Base-by-base conservation (phyloP, 805 yeast genomes). In the Schwanniomyces polymorphus region DNA sequence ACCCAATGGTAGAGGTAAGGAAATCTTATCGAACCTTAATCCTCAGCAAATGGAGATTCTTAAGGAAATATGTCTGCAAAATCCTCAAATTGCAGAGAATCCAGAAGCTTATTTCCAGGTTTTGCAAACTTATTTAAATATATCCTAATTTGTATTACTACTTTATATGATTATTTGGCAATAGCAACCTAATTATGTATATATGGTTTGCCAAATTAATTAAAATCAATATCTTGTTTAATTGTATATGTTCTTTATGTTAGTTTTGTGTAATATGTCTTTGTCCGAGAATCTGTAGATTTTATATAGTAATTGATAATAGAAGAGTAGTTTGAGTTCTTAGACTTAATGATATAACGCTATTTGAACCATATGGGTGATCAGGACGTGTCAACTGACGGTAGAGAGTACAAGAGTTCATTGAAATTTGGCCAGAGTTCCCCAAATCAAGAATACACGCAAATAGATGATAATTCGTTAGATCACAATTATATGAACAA, bases 401-500 rank as follows among this genome's bases (percentile, higher is more conserved):
- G 27, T 23, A 18, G 16, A 17, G 44, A 42, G n/a, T 31, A 31
- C 34, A 35, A 33, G 9, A 38, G 29, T 14, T 42, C 44, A 23
- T 31, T 33, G 26, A 14, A 18, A 21, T 27, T 27, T 27, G 25
- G 14, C 27, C 39, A 25, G 26, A 27, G 29, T 25, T 26, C 23
- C 4, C 12, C 21, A 17, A 42, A 34, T 10, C 41, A 38, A 26
- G 21, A 26, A 14, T 5, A n/a, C 3, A 38, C 41, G 1, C 29
- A 38, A 14, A 21, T 25, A 25, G 29, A 14, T 38, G 41, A 38
- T 10, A n/a, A 31, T 14, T 27, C 34, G 8, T 25, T 42, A n/a
- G 46, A 38, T 17, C 21, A 42, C n/a, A 42, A 14, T 11, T 27
- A 42, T 38, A 43, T 57, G 29, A 59, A 62, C 44, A 62, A 60